A percentile compares a stretch with the other conserved stretches of the same genome.
These are phyloP conservation scores for Fusarium sarcochroum DNA, from an alignment of 2,329 filamentous ascomycete species.

Conservation along the genomic window DNA sequence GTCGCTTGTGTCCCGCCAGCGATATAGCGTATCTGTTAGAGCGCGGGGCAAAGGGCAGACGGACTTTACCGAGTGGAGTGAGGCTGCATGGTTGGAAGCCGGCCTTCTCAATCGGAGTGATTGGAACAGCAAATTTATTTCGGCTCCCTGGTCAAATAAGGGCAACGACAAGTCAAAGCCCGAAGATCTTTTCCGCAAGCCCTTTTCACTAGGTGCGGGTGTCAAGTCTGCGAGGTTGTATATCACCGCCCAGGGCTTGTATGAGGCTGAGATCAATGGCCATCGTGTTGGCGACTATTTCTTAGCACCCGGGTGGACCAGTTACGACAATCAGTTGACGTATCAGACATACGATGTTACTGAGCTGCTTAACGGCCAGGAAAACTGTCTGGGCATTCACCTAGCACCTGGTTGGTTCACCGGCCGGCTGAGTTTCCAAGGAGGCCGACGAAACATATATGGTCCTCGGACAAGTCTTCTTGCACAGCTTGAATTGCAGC, in stretches of 20 bases:
- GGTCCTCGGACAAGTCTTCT: conserved; percentile 58
- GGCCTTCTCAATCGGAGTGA: conserved; percentile 28
- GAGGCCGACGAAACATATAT: conserved; percentile 50
- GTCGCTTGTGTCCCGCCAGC: conserved; percentile 23
- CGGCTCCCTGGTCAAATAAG: conserved; percentile 38
- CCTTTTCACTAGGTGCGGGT: neutral
- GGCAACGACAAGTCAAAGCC: conserved; percentile 31
- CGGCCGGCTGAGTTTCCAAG: conserved; percentile 54
- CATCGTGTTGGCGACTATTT: conserved; percentile 57
- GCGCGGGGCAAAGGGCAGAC: conserved; percentile 21
- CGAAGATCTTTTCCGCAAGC: conserved; percentile 37
- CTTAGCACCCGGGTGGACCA: conserved; percentile 67
- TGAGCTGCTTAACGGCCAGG: conserved; percentile 49
- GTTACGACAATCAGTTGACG: conserved; percentile 61
- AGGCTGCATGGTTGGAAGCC: conserved; percentile 25
- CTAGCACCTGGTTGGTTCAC: conserved; percentile 67
- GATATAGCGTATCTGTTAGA: conserved; percentile 17
- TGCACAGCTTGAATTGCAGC: conserved; percentile 57
- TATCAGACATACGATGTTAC: conserved; percentile 69
- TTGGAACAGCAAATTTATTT: conserved; percentile 33
- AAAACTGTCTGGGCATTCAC: conserved; percentile 39
- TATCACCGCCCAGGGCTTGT: conserved; percentile 62
- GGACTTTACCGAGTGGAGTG: conserved; percentile 26
- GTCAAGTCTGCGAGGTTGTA: conserved; percentile 53
- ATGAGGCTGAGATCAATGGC: conserved; percentile 60